Percentiles rank a stretch among this genome's conserved stretches.
These are phyloP conservation scores for Curvularia sp. DNA, from an alignment of 2,329 filamentous ascomycete species.

Conservation along the genomic window DNA sequence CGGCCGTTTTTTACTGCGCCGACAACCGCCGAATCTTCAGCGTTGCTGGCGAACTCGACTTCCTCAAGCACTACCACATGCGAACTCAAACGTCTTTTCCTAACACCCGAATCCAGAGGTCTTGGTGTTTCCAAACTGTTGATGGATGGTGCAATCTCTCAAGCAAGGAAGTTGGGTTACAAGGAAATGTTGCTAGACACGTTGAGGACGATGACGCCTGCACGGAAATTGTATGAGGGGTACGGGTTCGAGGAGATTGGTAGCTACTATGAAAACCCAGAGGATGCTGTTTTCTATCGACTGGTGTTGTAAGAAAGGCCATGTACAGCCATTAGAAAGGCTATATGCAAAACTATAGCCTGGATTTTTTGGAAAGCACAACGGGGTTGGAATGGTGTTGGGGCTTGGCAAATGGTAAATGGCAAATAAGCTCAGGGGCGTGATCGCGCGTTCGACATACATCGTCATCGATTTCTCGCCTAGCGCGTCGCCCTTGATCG, in stretches of 20 bases:
- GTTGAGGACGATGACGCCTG: slow-evolving; percentile 60
- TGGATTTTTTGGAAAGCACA: too few species aligned
- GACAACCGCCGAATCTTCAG: slow-evolving; percentile 10
- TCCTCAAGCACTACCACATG: slow-evolving; percentile 38
- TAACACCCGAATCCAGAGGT: slow-evolving; percentile 58
- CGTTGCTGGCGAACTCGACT: slow-evolving; percentile 13
- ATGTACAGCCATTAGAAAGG: background rate
- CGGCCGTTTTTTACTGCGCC: slow-evolving; percentile 48
- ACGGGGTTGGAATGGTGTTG: background rate
- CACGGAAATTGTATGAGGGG: slow-evolving; percentile 58
- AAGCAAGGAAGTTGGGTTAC: slow-evolving; percentile 60
- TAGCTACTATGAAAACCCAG: slow-evolving; percentile 64
- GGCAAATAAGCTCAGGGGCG: slow-evolving; percentile 23
- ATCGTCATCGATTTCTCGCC: slow-evolving; percentile 31
- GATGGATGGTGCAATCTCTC: slow-evolving; percentile 54
- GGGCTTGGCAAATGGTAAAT: slow-evolving; percentile 16
- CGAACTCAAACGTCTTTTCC: slow-evolving; percentile 67
- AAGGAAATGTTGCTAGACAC: slow-evolving; percentile 64
- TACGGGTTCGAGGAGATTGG: slow-evolving; percentile 61
- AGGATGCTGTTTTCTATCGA: slow-evolving; percentile 62
- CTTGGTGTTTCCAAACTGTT: slow-evolving; percentile 59
- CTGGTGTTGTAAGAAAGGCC: slow-evolving; percentile 33
- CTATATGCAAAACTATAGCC: background rate
- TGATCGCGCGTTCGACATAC: slow-evolving; percentile 40
- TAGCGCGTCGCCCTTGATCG: slow-evolving; percentile 36